Base-by-base conservation (phyloP, 805 yeast species). In the Schwanniomyces vanrijiae region DNA sequence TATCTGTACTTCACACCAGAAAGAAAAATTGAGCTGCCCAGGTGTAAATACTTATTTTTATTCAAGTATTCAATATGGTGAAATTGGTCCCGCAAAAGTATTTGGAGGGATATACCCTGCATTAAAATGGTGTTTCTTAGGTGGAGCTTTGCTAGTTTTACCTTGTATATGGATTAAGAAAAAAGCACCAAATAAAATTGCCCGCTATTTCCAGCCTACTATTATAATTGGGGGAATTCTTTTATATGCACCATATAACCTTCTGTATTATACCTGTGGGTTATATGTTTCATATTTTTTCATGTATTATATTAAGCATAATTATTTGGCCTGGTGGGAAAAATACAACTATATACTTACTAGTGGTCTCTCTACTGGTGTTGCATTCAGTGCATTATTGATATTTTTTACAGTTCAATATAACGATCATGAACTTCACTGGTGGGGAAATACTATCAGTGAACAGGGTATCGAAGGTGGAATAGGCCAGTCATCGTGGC, bases 331-430 rank as follows among this genome's bases (percentile, higher is more conserved):
- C 19, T 77, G 86, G 87, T 85, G 87, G 90, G 83, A 84, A 35
- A 85, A 84, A 62, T 86, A 86, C 62, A 84, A 84, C 60, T 84
- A 83, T 58, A 73, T 84, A 19, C 62, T 84, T 43, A 70, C 83
- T 20, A 77, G 84, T 43, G 86, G 80, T 1, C 64, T 83, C 22
- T 65, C 76, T 7, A 80, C 86, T 0, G 88, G 87, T n/a, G 77
- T 82, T 16, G 88, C 87, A 2, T 73, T 83, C 51, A 69, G 83
- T 48, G 77, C 85, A 2, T 66, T 85, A 43, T 64, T 84, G 46
- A 77, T 83, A 33, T 84, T 84, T 65, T 80, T 81, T 56, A 66
- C 77, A 1, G 71, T 78, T 5, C 73, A 75, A 39, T 80, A 73
- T 55, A 71, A 78, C 40, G 66, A 69, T 2, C 68, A 65, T 22